These are phyloP conservation scores for Colletotrichum scovillei DNA, from an alignment of 2,329 filamentous ascomycete genomes.

Conservation along the genomic window DNA sequence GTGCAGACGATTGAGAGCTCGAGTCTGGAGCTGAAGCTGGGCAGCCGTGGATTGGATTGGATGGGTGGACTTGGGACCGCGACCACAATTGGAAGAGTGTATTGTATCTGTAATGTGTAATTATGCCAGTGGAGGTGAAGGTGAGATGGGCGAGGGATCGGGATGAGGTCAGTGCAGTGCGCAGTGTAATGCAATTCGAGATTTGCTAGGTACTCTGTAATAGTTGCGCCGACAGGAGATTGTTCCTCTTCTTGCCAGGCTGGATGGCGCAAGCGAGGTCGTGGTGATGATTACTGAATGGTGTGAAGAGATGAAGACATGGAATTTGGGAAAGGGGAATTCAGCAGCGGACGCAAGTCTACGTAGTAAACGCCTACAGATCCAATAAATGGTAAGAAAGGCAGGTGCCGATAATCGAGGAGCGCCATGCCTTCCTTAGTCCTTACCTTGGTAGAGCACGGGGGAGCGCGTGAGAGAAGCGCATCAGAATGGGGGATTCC, in stretches of 20 bases:
- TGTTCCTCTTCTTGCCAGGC: not conserved
- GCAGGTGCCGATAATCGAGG: not conserved
- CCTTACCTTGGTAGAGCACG: not conserved
- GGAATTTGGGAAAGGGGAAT: too few species aligned
- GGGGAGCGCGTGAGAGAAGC: not conserved
- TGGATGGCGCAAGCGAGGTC: not conserved
- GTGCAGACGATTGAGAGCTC: not conserved
- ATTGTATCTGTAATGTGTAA: constrained; percentile 12
- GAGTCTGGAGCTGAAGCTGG: not conserved
- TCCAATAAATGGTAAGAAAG: not conserved
- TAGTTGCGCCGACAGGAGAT: not conserved
- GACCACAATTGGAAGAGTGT: constrained; percentile 5
- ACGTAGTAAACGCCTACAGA: not conserved
- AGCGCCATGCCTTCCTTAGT: too few species aligned
- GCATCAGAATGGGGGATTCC: not conserved
- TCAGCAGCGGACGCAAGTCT: not conserved
- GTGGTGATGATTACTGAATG: not conserved
- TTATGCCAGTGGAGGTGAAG: constrained; percentile 24
- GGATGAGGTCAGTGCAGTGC: constrained; percentile 28
- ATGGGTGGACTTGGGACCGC: not conserved
- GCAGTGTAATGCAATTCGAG: not conserved
- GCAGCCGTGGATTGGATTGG: not conserved
- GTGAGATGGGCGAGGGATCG: constrained; percentile 9
- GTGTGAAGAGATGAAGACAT: not conserved
- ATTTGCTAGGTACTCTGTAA: not conserved